Conservation (phyloP, 306 rosid genomes). For the Citrullus amarus region DNA sequence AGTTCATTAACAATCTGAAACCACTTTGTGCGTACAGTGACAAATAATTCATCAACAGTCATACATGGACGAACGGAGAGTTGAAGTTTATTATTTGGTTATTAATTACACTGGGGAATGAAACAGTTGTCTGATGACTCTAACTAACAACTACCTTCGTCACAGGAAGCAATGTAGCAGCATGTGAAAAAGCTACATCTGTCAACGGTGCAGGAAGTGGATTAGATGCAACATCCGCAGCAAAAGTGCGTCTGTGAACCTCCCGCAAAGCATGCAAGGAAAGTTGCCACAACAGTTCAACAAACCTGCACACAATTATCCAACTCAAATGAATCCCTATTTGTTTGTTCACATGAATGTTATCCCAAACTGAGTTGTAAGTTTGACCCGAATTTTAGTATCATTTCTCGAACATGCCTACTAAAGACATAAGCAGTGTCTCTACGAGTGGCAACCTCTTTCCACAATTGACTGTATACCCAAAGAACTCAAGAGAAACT, state of each 20-base stretch:
- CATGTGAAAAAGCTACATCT: slow-evolving; percentile 96
- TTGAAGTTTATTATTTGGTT: background rate
- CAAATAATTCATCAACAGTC: background rate
- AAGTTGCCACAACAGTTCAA: slow-evolving; percentile 98
- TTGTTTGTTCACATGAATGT: background rate
- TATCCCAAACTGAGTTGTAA: background rate
- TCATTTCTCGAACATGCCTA: background rate
- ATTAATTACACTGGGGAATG: background rate
- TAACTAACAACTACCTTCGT: slow-evolving; percentile 56
- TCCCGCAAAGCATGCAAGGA: slow-evolving; percentile 96
- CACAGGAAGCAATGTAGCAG: slow-evolving; percentile 95
- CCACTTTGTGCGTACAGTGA: background rate
- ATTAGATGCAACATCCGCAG: slow-evolving; percentile 74
- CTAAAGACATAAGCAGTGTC: background rate
- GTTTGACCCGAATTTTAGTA: background rate
- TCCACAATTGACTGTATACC: background rate
- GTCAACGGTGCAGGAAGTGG: slow-evolving; percentile 92
- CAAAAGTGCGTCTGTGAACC: slow-evolving; percentile 87
- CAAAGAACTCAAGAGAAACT: slow-evolving; percentile 3
- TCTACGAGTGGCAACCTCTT: background rate
- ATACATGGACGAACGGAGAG: background rate
- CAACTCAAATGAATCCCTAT: background rate
- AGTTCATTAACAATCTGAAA: background rate
- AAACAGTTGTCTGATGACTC: background rate
- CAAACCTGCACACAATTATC: slow-evolving; percentile 55